A percentile compares a stretch with the other conserved stretches of the same genome.
Evolutionary conservation across 257 asterid genomes (phyloP).

Genomic region (Gardenia jasminoides): DNA sequence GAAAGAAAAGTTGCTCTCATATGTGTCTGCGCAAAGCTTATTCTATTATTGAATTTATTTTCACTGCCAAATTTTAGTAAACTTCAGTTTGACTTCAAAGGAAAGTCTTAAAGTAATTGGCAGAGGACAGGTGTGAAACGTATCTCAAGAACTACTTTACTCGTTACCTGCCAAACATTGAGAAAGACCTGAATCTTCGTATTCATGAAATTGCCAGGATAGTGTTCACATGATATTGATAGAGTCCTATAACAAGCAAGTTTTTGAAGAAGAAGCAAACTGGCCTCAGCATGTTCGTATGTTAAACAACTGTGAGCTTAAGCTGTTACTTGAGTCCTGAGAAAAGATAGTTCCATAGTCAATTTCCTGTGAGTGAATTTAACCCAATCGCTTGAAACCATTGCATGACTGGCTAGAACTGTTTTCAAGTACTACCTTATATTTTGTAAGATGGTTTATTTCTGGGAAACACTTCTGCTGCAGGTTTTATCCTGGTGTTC

Average conservation of each 20-base stretch:
- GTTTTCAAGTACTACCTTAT: not conserved
- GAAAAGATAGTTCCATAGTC: not conserved
- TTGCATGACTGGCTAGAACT: not conserved
- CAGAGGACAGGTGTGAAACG: not conserved
- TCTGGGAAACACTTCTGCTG: constrained; percentile 22
- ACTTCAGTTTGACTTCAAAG: not conserved
- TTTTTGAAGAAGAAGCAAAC: not conserved
- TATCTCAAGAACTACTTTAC: too few relatives aligned
- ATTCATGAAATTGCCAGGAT: not conserved
- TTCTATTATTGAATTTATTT: not conserved
- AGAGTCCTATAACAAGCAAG: not conserved
- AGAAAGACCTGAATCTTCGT: not conserved
- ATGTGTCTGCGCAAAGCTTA: not conserved
- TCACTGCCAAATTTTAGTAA: not conserved
- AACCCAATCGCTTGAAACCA: not conserved
- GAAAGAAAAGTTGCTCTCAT: not conserved
- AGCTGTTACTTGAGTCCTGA: not conserved
- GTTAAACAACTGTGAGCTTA: not conserved
- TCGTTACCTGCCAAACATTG: not conserved
- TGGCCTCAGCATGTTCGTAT: not conserved
- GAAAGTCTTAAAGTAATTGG: not conserved
- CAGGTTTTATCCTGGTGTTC: constrained; percentile 93
- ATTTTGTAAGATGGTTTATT: not conserved
- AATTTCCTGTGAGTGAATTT: not conserved
- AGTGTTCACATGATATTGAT: not conserved